Evolutionary conservation across 768 basidiomycete species (phyloP).

Genomic region (Leccinum incarnatum): DNA sequence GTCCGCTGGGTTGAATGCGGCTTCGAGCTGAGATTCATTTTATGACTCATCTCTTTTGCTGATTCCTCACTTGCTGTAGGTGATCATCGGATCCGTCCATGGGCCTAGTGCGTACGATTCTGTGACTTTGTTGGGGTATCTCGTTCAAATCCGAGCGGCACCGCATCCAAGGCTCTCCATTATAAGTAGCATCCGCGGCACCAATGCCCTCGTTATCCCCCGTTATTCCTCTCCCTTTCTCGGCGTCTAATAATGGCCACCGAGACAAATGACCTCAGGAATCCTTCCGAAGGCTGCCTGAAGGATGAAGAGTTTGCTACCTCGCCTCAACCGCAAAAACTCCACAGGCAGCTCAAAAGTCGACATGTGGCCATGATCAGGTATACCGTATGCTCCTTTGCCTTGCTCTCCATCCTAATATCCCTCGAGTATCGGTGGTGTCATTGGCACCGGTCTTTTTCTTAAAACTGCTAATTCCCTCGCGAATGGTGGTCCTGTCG

Average conservation of each 20-base stretch:
- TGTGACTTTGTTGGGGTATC: neutral
- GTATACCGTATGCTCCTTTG: constrained; percentile 25
- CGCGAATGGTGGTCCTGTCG: constrained; percentile 64
- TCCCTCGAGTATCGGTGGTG: constrained; percentile 54
- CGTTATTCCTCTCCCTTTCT: neutral
- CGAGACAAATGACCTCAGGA: constrained; percentile 21
- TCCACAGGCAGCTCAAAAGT: constrained; percentile 67
- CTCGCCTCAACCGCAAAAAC: constrained; percentile 12
- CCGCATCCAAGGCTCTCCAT: neutral
- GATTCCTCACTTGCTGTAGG: no score
- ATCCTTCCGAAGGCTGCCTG: constrained; percentile 13
- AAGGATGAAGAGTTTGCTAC: constrained; percentile 22
- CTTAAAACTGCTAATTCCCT: constrained; percentile 57
- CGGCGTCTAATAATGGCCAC: constrained; percentile 7
- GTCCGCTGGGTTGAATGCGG: no score
- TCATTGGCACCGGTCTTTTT: constrained; percentile 60
- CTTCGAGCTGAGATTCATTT: neutral
- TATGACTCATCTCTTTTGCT: neutral
- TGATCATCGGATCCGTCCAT: neutral
- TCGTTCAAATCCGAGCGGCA: neutral
- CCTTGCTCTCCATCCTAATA: neutral
- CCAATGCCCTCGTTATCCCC: neutral
- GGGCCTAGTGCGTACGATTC: neutral
- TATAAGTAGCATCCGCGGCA: neutral
- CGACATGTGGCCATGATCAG: constrained; percentile 84